Evolutionary conservation across 805 yeast genomes (phyloP).

Genomic region (Candida anglica): DNA sequence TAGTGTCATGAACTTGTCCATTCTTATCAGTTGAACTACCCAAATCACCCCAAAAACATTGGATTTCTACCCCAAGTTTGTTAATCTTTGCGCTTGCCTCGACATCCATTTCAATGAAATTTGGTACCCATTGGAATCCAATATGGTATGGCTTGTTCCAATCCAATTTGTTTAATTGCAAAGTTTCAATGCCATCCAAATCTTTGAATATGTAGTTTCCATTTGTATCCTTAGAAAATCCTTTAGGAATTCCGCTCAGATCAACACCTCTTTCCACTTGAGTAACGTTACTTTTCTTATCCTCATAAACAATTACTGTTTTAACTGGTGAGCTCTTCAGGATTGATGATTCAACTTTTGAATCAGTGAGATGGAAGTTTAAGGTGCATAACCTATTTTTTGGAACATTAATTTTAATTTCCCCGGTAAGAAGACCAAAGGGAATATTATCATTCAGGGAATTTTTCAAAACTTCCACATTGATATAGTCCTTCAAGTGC

Average conservation of each 20-base stretch:
- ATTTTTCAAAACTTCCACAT: slow-evolving; percentile 48
- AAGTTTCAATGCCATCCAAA: slow-evolving; percentile 58
- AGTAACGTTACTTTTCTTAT: no score
- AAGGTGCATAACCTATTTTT: slow-evolving; percentile 65
- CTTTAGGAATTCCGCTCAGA: slow-evolving; percentile 34
- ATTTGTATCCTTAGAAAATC: slow-evolving; percentile 36
- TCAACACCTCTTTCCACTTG: slow-evolving; percentile 2
- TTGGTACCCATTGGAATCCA: slow-evolving; percentile 77
- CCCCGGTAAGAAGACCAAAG: slow-evolving; percentile 65
- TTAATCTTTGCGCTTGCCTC: slow-evolving; percentile 20
- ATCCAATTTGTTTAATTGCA: slow-evolving; percentile 61
- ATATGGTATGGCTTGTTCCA: slow-evolving; percentile 58
- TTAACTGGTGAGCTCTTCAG: slow-evolving; percentile 56
- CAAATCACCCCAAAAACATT: slow-evolving; percentile 80
- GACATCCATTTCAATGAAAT: slow-evolving; percentile 33
- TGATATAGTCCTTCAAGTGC: slow-evolving; percentile 40
- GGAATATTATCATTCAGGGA: slow-evolving; percentile 41
- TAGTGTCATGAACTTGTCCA: slow-evolving; percentile 26
- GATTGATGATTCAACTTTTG: slow-evolving; percentile 9
- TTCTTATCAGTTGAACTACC: slow-evolving; percentile 36
- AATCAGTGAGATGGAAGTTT: slow-evolving; percentile 50
- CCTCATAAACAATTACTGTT: slow-evolving; percentile 50
- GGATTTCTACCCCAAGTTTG: slow-evolving; percentile 52
- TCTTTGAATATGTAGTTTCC: slow-evolving; percentile 50
- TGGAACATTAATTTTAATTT: slow-evolving; percentile 51